Evolutionary conservation across 108 stramenopile genomes (phyloP), one percentile per base, ranked within the genome.

Genomic region (Cyclostephanos tholiformis): DNA sequence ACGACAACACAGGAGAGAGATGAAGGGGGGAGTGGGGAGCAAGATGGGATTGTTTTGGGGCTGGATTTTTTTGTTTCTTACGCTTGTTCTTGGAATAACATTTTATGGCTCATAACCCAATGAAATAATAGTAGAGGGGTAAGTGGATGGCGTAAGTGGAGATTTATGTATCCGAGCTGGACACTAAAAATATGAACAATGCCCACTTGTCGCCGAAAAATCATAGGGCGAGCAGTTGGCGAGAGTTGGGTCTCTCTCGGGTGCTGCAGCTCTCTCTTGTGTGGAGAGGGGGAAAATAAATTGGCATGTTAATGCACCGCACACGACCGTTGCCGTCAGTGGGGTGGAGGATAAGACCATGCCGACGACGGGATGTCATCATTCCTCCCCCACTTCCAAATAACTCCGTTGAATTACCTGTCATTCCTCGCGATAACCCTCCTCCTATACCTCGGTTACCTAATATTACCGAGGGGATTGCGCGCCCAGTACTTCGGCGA

Each of bases 381-480:
- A 1, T 27, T 55, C 53, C 9, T 26, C 53, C 13, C 19, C 67
- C 60, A 72, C 23, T 32, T 26, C 32, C 20, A 25, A 6, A 68
- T 68, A 8, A 53, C 75, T 7, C 75, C 67, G 50, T 29, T 67
- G 35, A 36, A 39, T 39, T 76, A 76, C 35, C 67, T 76, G 25
- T 11, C 68, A 60, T 68, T 76, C 57, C 67, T 76, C 39, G 53
- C 67, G 4, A n/a, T 25, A 39, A 52, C 30, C 58, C 59, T 76
- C n/a, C 2, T 52, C 13, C 46, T 76, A 26, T 69, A 48, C 41
- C 38, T 76, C 2, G 75, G 55, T 26, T 68, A 63, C 36, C 60
- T 76, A 12, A 43, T 76, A n/a, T 14, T 76, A 7, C 75, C 75
- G 6, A 41, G 75, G 32, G 75, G 75, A 14, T 38, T 68, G 51